Percentiles rank a stretch among this genome's conserved stretches.
Evolutionary conservation across 495 filamentous ascomycete species (phyloP).

Genomic region (Cudoniella acicularis): DNA sequence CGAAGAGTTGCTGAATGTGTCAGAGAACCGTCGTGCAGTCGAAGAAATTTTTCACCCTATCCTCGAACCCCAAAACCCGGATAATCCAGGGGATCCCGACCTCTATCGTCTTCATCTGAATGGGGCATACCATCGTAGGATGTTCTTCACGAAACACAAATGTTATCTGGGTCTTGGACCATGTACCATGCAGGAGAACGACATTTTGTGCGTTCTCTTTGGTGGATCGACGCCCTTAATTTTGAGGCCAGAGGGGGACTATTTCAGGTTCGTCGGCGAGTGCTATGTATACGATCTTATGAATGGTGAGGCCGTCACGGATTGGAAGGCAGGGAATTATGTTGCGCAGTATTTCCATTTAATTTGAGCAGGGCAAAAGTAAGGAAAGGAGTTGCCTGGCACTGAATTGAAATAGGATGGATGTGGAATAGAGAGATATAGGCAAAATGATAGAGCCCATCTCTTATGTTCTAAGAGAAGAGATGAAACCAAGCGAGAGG

Average conservation of each 20-base stretch:
- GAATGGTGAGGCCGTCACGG: slow-evolving; percentile 21
- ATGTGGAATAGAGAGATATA: no score
- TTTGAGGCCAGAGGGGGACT: slow-evolving; percentile 13
- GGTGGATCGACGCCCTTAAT: slow-evolving; percentile 29
- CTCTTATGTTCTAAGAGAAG: no score
- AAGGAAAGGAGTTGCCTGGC: no score
- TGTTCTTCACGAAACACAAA: neutral
- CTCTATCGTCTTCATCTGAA: neutral
- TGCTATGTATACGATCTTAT: slow-evolving; percentile 28
- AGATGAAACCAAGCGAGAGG: no score
- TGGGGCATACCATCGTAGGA: neutral
- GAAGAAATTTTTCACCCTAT: neutral
- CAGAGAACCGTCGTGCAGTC: neutral
- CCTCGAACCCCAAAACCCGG: neutral
- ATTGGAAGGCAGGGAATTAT: neutral
- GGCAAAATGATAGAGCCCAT: no score
- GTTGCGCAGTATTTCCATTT: neutral
- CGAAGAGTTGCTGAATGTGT: neutral
- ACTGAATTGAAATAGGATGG: no score
- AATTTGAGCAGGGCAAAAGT: neutral
- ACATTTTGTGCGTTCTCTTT: slow-evolving; percentile 29
- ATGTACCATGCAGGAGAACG: slow-evolving; percentile 19
- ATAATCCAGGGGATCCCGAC: neutral
- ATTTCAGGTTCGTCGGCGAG: slow-evolving; percentile 26
- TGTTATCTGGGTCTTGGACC: slow-evolving; percentile 15